Evolutionary conservation across 352 stramenopile species (phyloP), one percentile per base, ranked within the genome.

Genomic region (Phytophthora litchii): DNA sequence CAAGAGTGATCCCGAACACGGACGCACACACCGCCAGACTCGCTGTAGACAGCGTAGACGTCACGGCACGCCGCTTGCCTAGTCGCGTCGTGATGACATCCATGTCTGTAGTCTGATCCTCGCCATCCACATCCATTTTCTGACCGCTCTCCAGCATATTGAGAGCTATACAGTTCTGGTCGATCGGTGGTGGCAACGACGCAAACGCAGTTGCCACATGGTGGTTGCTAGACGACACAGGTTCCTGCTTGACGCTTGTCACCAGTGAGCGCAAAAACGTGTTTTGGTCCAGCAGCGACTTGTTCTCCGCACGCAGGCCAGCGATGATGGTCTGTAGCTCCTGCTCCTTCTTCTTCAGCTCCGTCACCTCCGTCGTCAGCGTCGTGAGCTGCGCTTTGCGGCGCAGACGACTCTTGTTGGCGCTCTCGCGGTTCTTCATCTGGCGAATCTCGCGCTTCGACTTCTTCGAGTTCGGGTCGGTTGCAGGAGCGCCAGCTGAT

Each of bases 361-460:
- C 70, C n/a, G 75, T 57, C 43, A 94, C 76, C 42, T 91, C 78
- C 12, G 57, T 68, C 20, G 73, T 70, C 7, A 94, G 53, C 13
- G 86, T 83, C 13, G 64, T 64, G 31, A 94, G 69, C 64, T 89
- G 80, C 4, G 79, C 78, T 69, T 92, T 94, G 41, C 82, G 77
- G 4, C 80, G 79, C 42, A 90, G 42, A 19, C 84, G 82, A 36
- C 80, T 91, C 59, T 86, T 87, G 76, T 94, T 94, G 53, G 84
- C 84, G 50, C 84, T 94, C 52, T 94, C 84, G 35, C 84, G 76
- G 73, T 94, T 94, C 59, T 94, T 94, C 84, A 94, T 94, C 62
- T 92, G 77, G 2, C 84, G 82, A 43, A 92, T 91, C 60, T 91
- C 84, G 16, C 82, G 76, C 74, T 92, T 94, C 4, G 83, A 88